phyloP scores from a whole-genome alignment of 306 rosid genomes.

The Vachellia pachyceras region DNA sequence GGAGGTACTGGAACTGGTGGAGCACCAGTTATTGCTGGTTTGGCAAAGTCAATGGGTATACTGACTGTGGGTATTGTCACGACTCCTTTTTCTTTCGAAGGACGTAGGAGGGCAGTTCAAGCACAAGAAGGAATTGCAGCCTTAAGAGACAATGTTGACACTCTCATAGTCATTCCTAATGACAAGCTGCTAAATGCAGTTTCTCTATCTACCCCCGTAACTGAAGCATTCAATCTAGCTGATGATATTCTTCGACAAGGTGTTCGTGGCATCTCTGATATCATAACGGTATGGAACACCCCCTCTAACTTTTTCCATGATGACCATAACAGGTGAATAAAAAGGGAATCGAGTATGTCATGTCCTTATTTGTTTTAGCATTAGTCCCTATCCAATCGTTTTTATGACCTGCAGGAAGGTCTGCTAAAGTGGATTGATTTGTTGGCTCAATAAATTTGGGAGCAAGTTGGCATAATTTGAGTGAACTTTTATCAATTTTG shows the following conservation, averaged over 20 bases:
- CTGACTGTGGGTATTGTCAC: conserved; percentile 91
- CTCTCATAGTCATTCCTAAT: conserved; percentile 86
- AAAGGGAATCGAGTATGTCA: conserved; percentile 13
- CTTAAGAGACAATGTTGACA: conserved; percentile 83
- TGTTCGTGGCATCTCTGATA: conserved; percentile 91
- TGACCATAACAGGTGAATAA: not conserved
- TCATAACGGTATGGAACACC: conserved; percentile 65
- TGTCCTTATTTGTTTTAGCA: conserved; percentile 10
- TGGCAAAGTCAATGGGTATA: conserved; percentile 90
- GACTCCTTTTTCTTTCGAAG: conserved; percentile 88
- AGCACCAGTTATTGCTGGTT: conserved; percentile 82
- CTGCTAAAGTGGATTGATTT: conserved; percentile 7
- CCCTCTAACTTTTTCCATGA: not conserved
- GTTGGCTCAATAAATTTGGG: conserved; percentile 2
- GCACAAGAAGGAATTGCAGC: conserved; percentile 96
- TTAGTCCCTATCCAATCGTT: conserved; percentile 13
- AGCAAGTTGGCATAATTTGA: not conserved
- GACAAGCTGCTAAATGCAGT: conserved; percentile 91
- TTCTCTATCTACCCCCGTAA: conserved; percentile 85
- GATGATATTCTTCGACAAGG: conserved; percentile 93
- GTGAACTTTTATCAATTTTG: not conserved
- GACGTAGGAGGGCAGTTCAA: conserved; percentile 87
- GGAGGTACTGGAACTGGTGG: conserved; percentile 97
- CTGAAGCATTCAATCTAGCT: conserved; percentile 89
- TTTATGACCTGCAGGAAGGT: not conserved